Percentiles rank a stretch among this genome's conserved stretches.
Conservation (phyloP, 305 asterid genomes). For the Solanum hybrid region DNA sequence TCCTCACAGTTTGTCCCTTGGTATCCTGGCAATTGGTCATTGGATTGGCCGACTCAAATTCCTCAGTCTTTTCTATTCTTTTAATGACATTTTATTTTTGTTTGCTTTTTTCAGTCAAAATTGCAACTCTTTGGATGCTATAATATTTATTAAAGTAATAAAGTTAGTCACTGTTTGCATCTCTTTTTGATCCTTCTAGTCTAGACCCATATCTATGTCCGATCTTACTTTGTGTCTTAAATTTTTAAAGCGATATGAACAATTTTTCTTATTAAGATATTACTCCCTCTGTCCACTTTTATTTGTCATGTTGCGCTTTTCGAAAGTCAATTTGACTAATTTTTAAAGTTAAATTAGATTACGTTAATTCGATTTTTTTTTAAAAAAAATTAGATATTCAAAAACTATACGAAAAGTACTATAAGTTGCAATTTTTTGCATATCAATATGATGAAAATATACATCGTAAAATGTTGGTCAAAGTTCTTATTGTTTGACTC, state of each 20-base stretch:
- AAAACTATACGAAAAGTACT: too few relatives aligned
- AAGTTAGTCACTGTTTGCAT: neutral
- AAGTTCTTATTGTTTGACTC: too few relatives aligned
- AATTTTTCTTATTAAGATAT: too few relatives aligned
- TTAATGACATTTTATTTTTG: neutral
- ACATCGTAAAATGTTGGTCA: too few relatives aligned
- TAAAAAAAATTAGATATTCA: too few relatives aligned
- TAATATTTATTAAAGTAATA: neutral
- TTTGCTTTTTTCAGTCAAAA: neutral
- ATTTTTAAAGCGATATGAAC: neutral
- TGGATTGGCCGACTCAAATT: neutral
- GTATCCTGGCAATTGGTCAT: neutral
- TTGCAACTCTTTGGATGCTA: neutral
- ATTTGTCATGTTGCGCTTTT: too few relatives aligned
- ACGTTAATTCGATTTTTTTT: too few relatives aligned
- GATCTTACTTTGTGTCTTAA: neutral
- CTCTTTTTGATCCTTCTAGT: neutral
- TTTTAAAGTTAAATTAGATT: too few relatives aligned
- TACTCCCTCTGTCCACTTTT: too few relatives aligned
- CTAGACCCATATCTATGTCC: neutral
- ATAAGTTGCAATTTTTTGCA: too few relatives aligned
- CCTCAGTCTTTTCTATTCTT: neutral
- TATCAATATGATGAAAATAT: too few relatives aligned
- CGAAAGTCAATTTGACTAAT: too few relatives aligned
- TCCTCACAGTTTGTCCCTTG: neutral